A percentile compares a stretch with the other conserved stretches of the same genome.
These are phyloP conservation scores for Aspergillus olivimuriae DNA, from an alignment of 495 filamentous ascomycete species.

Conservation along the genomic window DNA sequence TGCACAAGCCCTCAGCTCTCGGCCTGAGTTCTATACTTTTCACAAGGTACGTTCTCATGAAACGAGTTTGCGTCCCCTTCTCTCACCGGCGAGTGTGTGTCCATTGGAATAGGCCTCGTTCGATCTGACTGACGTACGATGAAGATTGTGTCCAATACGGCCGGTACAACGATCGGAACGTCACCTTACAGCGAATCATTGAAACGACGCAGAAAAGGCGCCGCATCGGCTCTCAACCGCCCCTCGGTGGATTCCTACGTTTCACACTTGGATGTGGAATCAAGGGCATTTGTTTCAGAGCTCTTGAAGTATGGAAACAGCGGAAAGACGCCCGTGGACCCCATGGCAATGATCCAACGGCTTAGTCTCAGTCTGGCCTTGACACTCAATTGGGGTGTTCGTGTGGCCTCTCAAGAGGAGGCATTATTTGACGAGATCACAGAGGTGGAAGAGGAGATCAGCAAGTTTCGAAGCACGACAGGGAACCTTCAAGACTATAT, in stretches of 20 bases:
- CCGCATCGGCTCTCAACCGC: slow-evolving; percentile 56
- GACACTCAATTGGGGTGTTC: slow-evolving; percentile 58
- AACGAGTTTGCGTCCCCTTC: no score
- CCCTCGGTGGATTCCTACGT: slow-evolving; percentile 56
- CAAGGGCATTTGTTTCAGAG: slow-evolving; percentile 53
- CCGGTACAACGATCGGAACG: slow-evolving; percentile 61
- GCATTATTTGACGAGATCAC: slow-evolving; percentile 57
- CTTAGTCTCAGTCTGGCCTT: slow-evolving; percentile 50
- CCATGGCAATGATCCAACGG: slow-evolving; percentile 56
- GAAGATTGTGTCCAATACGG: slow-evolving; percentile 55
- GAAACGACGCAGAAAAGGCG: slow-evolving; percentile 59
- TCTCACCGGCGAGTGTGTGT: no score
- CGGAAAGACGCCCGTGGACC: slow-evolving; percentile 49
- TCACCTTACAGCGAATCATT: slow-evolving; percentile 56
- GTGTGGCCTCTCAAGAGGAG: slow-evolving; percentile 51
- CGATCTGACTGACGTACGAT: background rate
- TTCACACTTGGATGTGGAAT: slow-evolving; percentile 54
- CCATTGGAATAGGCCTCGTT: no score
- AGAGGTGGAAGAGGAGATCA: slow-evolving; percentile 54
- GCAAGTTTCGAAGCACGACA: slow-evolving; percentile 52
- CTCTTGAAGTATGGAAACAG: slow-evolving; percentile 47
- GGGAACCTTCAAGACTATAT: slow-evolving; percentile 62
- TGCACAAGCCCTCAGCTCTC: slow-evolving; percentile 51
- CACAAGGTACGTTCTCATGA: slow-evolving; percentile 44
- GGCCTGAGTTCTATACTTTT: slow-evolving; percentile 60